These are phyloP conservation scores for Fragaria ananassa DNA, from an alignment of 306 rosid genomes.

Conservation along the genomic window DNA sequence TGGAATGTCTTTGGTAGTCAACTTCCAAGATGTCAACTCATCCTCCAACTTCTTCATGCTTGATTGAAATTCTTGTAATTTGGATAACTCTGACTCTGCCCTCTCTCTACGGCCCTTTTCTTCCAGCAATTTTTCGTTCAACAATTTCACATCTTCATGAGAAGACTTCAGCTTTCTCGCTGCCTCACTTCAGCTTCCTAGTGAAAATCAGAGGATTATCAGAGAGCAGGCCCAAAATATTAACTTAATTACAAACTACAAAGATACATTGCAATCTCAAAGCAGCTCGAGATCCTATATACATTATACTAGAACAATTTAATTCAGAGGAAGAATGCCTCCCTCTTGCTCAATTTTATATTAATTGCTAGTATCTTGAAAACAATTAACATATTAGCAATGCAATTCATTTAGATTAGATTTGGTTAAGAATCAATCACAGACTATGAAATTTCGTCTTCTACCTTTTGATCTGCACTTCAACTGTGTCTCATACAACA, in stretches of 20 bases:
- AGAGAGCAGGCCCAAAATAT: background rate
- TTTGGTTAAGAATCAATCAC: background rate
- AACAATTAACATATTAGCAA: background rate
- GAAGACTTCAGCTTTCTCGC: slow-evolving; percentile 80
- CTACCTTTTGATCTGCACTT: no score
- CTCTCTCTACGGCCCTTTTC: slow-evolving; percentile 71
- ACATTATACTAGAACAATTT: background rate
- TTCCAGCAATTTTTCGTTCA: slow-evolving; percentile 79
- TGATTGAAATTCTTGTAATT: slow-evolving; percentile 63
- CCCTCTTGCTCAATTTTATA: background rate
- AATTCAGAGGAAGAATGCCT: background rate
- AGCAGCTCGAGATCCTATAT: background rate
- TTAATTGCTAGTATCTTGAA: background rate
- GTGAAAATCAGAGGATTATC: slow-evolving; percentile 12
- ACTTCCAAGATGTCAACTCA: slow-evolving; percentile 71
- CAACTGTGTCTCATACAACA: no score
- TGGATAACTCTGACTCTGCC: slow-evolving; percentile 69
- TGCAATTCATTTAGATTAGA: background rate
- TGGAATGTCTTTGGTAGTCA: slow-evolving; percentile 61
- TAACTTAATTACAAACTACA: background rate
- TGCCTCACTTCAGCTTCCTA: slow-evolving; percentile 95
- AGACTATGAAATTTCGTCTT: no score
- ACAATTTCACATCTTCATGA: slow-evolving; percentile 62
- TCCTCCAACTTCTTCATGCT: slow-evolving; percentile 66
- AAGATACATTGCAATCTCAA: background rate